Conservation (phyloP, 441 rosid genomes). For the Pelargonium myrrhifolium region DNA sequence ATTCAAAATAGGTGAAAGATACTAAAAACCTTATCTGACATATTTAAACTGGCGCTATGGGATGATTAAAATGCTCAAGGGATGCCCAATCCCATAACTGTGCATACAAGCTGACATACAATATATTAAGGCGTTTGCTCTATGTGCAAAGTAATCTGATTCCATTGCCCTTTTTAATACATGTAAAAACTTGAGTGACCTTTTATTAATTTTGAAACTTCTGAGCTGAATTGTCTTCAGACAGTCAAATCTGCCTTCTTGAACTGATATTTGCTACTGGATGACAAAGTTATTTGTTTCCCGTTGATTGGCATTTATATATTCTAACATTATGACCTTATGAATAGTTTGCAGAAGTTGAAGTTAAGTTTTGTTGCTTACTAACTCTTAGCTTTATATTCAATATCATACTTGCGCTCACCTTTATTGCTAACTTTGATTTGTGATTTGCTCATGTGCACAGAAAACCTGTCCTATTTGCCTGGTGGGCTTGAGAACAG, state of each 20-base stretch:
- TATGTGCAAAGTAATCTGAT: background rate
- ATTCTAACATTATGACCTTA: background rate
- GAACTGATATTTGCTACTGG: background rate
- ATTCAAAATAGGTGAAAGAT: background rate
- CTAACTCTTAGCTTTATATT: background rate
- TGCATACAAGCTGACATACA: too few relatives aligned
- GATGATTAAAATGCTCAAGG: background rate
- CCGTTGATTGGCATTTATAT: background rate
- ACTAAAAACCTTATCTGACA: background rate
- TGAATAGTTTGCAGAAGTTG: background rate
- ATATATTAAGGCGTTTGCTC: background rate
- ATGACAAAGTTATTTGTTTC: background rate
- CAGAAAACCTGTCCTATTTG: slow-evolving; percentile 67
- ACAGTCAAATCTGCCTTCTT: background rate
- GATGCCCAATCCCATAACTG: background rate
- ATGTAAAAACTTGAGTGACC: background rate
- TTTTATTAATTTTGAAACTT: background rate
- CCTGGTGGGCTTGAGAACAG: slow-evolving; percentile 44
- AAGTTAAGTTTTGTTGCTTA: background rate
- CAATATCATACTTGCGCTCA: background rate
- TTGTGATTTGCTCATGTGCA: slow-evolving; percentile 9
- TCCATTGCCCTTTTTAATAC: background rate
- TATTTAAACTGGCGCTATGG: background rate
- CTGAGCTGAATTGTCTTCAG: background rate
- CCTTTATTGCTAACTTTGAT: background rate